Evolutionary conservation across 2,329 filamentous ascomycete genomes (phyloP).

Genomic region (Xylariales sp.): DNA sequence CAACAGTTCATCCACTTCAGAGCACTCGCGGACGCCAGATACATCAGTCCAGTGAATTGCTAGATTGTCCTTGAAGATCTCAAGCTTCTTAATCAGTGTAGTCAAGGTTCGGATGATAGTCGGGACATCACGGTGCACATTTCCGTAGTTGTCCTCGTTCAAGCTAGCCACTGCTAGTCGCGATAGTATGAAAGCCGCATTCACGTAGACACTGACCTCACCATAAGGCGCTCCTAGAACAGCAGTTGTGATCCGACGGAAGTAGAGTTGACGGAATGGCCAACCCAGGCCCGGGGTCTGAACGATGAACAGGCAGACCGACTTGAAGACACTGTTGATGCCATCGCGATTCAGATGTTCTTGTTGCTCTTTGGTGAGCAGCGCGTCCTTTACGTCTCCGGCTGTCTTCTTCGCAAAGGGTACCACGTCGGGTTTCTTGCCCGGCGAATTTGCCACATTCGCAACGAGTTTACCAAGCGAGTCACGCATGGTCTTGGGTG

Average conservation of each 20-base stretch:
- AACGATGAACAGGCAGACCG: constrained; percentile 41
- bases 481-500: constrained; percentile 32
- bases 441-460: constrained; percentile 41
- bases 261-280: constrained; percentile 67
- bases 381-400: constrained; percentile 40
- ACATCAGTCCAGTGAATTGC: constrained; percentile 77
- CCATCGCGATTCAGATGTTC: constrained; percentile 47
- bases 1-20: constrained; percentile 69
- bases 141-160: constrained; percentile 76
- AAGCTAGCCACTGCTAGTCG: constrained; percentile 69
- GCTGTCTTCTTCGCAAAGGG: constrained; percentile 48
- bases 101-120: constrained; percentile 71
- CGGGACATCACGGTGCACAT: constrained; percentile 78
- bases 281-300: constrained; percentile 52
- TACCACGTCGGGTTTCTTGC: constrained; percentile 43
- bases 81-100: constrained; percentile 60
- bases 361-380: constrained; percentile 50
- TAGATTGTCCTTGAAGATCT: constrained; percentile 57
- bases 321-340: constrained; percentile 42
- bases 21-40: constrained; percentile 46
- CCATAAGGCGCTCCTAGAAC: constrained; percentile 72
- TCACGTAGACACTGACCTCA: constrained; percentile 61
- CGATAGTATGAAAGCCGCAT: constrained; percentile 67
- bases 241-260: constrained; percentile 58
- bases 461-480: constrained; percentile 43